Evolutionary conservation across 768 basidiomycete genomes (phyloP), one percentile per base, ranked within the genome.

Genomic region (Rhodotorula diobovata): DNA sequence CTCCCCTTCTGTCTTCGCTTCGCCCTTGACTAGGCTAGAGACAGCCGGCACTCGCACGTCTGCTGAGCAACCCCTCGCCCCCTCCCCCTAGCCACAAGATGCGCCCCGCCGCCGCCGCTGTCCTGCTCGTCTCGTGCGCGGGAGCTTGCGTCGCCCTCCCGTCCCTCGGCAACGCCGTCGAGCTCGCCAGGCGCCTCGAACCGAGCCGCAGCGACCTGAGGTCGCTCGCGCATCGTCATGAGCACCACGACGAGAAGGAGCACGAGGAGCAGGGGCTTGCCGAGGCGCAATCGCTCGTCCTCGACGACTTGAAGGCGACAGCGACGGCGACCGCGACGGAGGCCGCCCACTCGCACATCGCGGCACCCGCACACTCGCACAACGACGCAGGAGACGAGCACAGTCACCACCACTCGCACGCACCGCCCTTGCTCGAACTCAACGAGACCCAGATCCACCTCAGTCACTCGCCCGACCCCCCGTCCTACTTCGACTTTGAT

Each of bases 401-500:
- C 56, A 35, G 46, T 10, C 67, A 67, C 43, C 16, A 28, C 30
- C 57, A 71, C 46, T 53, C 60, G 18, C 67, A 73, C 37, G 46
- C 54, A 25, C 63, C 77, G 3, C 74, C 79, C 8, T 74, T 76
- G 16, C 51, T 67, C 34, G 67, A 69, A 16, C 66, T 94, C 66
- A 90, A 94, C 79, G 93, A 93, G 78, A 89, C 89, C 0, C 86
- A 89, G 64, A 81, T 93, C 59, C 82, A 86, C 43, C 78, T 85
- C 73, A 81, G 82, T 66, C 91, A 93, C 79, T 79, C 82, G 1
- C 87, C 87, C 0, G 89, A 88, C 0, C 90, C 90, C 0, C 86
- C 88, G 0, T 92, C 91, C 5, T 95, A 92, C 80, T 91, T 87
- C 80, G 87, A 89, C 23, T 85, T 89, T 73, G 93, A 94, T 79